These are phyloP conservation scores for Phytopythium aichiense DNA, from an alignment of 352 stramenopile species.

Conservation along the genomic window DNA sequence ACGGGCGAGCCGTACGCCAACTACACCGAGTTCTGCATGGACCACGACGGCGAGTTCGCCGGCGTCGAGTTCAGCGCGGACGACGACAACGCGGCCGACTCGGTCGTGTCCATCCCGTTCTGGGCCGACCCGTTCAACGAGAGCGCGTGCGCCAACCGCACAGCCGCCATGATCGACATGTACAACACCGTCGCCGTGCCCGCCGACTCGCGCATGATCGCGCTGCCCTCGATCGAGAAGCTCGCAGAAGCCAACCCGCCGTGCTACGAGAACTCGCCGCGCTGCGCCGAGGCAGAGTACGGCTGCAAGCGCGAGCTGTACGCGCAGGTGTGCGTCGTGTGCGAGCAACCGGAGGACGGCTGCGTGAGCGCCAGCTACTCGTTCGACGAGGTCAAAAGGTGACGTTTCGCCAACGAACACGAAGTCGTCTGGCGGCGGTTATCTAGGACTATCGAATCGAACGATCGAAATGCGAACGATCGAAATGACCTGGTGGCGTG, in stretches of 20 bases:
- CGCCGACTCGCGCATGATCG: constrained; percentile 27
- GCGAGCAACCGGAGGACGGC: constrained; percentile 9
- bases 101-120: constrained; percentile 37
- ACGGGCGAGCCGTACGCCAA: constrained; percentile 28
- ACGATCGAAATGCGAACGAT: too few species aligned
- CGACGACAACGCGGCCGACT: constrained; percentile 2
- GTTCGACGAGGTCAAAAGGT: constrained; percentile 2
- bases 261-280: constrained; percentile 47
- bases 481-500: too few species aligned
- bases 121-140: constrained; percentile 40
- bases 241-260: constrained; percentile 38
- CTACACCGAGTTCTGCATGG: constrained; percentile 54
- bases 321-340: constrained; percentile 49
- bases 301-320: constrained; percentile 53
- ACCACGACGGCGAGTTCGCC: constrained; percentile 43
- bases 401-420: too few species aligned
- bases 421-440: too few species aligned
- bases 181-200: constrained; percentile 29
- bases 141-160: constrained; percentile 26
- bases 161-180: constrained; percentile 29
- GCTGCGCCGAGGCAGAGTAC: constrained; percentile 19
- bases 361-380: constrained; percentile 14
- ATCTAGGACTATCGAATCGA: too few species aligned
- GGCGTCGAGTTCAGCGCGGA: constrained; percentile 37
- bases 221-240: constrained; percentile 24